Conservation (phyloP, 2,329 filamentous ascomycete species). For the Pseudogymnoascus pannorum region DNA sequence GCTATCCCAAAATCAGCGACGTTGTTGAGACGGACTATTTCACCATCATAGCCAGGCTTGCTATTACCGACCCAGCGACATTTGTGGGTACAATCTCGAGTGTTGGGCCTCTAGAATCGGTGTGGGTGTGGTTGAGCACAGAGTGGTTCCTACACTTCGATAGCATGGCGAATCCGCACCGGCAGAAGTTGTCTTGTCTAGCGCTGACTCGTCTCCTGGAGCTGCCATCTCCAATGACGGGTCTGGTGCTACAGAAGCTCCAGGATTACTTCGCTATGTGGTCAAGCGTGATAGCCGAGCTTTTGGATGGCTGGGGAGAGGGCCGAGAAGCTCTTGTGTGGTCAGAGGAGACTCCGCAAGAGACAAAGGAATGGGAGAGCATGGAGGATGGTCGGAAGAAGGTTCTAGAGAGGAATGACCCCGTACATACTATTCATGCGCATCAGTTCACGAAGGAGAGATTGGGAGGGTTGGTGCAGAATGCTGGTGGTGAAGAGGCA, state of each 20-base stretch:
- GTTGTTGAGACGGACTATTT: slow-evolving; percentile 82
- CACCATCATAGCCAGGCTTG: slow-evolving; percentile 70
- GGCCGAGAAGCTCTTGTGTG: slow-evolving; percentile 47
- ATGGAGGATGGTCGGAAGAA: slow-evolving; percentile 44
- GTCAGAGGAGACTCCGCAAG: slow-evolving; percentile 40
- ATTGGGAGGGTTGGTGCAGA: slow-evolving; percentile 50
- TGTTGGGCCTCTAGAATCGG: slow-evolving; percentile 36
- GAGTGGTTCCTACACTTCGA: slow-evolving; percentile 66
- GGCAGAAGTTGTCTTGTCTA: slow-evolving; percentile 65
- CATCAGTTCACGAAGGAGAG: slow-evolving; percentile 57
- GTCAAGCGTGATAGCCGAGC: slow-evolving; percentile 61
- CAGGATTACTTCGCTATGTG: slow-evolving; percentile 72
- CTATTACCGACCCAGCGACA: slow-evolving; percentile 61
- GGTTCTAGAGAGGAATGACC: slow-evolving; percentile 51
- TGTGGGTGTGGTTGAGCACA: slow-evolving; percentile 52
- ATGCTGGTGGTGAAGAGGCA: slow-evolving; percentile 53
- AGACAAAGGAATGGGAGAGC: slow-evolving; percentile 30
- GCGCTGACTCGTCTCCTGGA: slow-evolving; percentile 66
- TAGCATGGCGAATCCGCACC: slow-evolving; percentile 55
- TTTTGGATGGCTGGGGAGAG: slow-evolving; percentile 52
- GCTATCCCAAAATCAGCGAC: slow-evolving; percentile 60
- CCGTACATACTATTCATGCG: slow-evolving; percentile 58
- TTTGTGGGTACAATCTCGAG: slow-evolving; percentile 53
- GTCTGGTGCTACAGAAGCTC: slow-evolving; percentile 52
- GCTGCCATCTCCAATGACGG: slow-evolving; percentile 43